A percentile compares a stretch with the other conserved stretches of the same genome.
phyloP scores from a whole-genome alignment of 768 basidiomycete genomes.

The Termitomyces sp. region DNA sequence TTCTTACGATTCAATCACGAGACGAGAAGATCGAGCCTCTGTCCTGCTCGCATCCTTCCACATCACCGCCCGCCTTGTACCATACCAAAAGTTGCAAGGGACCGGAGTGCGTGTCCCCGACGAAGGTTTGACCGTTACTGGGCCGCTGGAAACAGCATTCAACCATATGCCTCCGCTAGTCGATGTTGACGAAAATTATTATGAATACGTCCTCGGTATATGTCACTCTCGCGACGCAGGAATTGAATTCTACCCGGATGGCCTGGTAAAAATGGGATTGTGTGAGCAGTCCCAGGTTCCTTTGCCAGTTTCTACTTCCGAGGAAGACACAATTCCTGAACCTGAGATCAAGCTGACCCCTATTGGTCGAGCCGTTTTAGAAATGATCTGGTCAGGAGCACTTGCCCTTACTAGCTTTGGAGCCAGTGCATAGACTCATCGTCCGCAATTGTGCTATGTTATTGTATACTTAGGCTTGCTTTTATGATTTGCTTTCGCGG shows the following conservation, averaged over 20 bases:
- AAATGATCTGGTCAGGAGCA: constrained; percentile 51
- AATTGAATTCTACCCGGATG: constrained; percentile 77
- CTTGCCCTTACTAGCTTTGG: constrained; percentile 49
- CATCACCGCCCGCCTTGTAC: constrained; percentile 68
- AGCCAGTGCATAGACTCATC: constrained; percentile 13
- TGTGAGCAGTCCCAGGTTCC: constrained; percentile 30
- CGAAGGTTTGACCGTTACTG: constrained; percentile 62
- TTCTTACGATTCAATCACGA: constrained; percentile 25
- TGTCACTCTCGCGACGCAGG: constrained; percentile 60
- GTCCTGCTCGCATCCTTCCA: constrained; percentile 62
- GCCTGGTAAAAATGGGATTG: constrained; percentile 69
- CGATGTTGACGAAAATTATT: constrained; percentile 26
- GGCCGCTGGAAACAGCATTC: constrained; percentile 48
- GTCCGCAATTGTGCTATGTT: not conserved
- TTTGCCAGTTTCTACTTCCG: constrained; percentile 18
- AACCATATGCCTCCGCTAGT: constrained; percentile 35
- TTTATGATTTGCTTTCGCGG: not conserved
- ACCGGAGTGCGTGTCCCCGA: constrained; percentile 71
- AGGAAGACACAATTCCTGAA: constrained; percentile 36
- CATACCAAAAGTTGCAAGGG: constrained; percentile 65
- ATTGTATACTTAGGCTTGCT: not conserved
- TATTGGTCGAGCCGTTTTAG: constrained; percentile 46
- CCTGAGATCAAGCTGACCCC: constrained; percentile 41
- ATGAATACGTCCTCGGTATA: constrained; percentile 49
- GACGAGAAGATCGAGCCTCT: constrained; percentile 32